These are phyloP conservation scores for Tylopilus felleus DNA, from an alignment of 768 basidiomycete species.

Conservation along the genomic window DNA sequence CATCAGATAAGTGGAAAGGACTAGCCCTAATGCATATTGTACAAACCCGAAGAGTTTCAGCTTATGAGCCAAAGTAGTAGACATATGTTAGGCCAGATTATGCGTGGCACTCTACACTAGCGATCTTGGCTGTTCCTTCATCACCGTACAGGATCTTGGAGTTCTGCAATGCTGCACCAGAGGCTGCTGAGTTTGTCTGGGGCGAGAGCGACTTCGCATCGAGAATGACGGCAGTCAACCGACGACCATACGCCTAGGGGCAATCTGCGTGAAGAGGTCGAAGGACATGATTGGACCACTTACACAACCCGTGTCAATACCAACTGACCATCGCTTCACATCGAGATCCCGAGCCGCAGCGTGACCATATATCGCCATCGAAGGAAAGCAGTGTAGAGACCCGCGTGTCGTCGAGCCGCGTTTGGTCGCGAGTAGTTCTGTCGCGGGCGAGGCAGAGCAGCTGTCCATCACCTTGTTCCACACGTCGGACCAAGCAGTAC, in stretches of 20 bases:
- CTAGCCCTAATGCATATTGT: too few species aligned
- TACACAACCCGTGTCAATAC: slow-evolving; percentile 86
- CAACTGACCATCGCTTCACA: slow-evolving; percentile 77
- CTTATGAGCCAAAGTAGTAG: neutral
- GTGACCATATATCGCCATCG: slow-evolving; percentile 86
- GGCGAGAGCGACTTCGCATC: slow-evolving; percentile 24
- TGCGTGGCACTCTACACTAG: slow-evolving; percentile 47
- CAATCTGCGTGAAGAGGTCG: neutral
- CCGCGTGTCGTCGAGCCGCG: slow-evolving; percentile 11
- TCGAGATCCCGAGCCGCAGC: slow-evolving; percentile 77
- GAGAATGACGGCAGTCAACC: slow-evolving; percentile 68
- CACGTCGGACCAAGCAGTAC: slow-evolving; percentile 69
- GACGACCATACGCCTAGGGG: slow-evolving; percentile 52
- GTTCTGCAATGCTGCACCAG: slow-evolving; percentile 21
- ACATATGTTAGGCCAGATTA: slow-evolving; percentile 1
- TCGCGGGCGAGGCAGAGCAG: slow-evolving; percentile 48
- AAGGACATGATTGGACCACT: slow-evolving; percentile 24
- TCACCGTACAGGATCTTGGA: slow-evolving; percentile 55
- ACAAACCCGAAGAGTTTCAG: neutral
- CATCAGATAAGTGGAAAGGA: too few species aligned
- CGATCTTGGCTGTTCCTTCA: slow-evolving; percentile 43
- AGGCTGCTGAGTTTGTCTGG: slow-evolving; percentile 8
- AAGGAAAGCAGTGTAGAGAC: slow-evolving; percentile 60
- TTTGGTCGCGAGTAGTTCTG: neutral
- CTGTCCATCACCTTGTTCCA: slow-evolving; percentile 67